phyloP scores from a whole-genome alignment of 225 moss, liverwort and hornwort genomes.

The Marchantia paleacea region DNA sequence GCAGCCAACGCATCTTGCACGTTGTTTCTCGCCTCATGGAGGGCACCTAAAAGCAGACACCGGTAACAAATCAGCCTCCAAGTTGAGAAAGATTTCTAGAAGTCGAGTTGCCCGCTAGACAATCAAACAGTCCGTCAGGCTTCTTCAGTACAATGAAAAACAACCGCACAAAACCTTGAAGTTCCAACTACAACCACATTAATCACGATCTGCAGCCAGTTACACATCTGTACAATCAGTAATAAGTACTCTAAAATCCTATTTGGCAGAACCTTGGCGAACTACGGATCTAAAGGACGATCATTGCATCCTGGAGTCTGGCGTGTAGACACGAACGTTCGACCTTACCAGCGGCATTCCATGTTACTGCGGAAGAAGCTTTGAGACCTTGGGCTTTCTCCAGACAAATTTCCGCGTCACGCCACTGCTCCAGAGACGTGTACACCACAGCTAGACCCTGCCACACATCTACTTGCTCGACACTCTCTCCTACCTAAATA shows the following conservation, averaged over 20 bases:
- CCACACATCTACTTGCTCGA: slow-evolving; percentile 81
- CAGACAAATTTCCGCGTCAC: slow-evolving; percentile 74
- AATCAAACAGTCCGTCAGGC: no score
- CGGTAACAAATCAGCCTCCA: no score
- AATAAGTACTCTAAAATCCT: not conserved
- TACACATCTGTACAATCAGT: not conserved
- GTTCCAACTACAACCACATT: not conserved
- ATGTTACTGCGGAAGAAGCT: slow-evolving; percentile 52
- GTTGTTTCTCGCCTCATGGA: slow-evolving; percentile 63
- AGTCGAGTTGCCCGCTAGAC: no score
- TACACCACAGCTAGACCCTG: slow-evolving; percentile 79
- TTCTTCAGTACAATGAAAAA: not conserved
- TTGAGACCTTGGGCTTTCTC: slow-evolving; percentile 69
- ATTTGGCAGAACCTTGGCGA: no score
- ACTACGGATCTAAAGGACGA: no score
- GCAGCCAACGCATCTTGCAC: slow-evolving; percentile 59
- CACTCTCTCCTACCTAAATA: slow-evolving; percentile 49
- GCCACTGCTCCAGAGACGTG: slow-evolving; percentile 77
- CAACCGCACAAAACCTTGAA: not conserved
- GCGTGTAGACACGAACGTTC: not conserved
- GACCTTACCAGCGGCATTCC: slow-evolving; percentile 67
- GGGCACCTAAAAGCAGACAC: slow-evolving; percentile 33
- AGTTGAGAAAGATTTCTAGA: no score
- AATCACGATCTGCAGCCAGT: not conserved
- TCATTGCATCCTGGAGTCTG: not conserved